Base-by-base conservation (phyloP, 2,329 filamentous ascomycete genomes). In the Escovopsis weberi region DNA sequence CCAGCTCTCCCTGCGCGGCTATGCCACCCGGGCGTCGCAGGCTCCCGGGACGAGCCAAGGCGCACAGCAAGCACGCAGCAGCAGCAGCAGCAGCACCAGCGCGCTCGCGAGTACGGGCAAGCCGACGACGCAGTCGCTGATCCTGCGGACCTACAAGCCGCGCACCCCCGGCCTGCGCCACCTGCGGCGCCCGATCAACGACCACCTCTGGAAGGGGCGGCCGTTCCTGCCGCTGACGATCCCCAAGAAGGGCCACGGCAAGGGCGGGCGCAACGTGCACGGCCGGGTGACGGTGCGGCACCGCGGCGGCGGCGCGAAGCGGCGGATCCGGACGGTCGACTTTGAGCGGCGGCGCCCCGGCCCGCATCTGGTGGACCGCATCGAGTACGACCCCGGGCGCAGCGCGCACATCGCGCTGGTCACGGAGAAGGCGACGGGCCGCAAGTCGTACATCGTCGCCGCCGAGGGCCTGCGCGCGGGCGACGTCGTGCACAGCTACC, bases 161-260 rank as follows among this genome's bases (percentile, higher is more conserved):
- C 80, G 86, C 54, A 95, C 91, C 1, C 89, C 89, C 11, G 91
- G 91, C 73, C 64, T 94, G 45, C 80, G 91, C 55, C 91, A 98
- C 74, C 69, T 98, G 50, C 83, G 82, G 61, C 78, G 91, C 37
- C 87, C 91, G 12, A 81, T 95, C 64, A 96, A 96, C 64, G 87
- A 95, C 56, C 91, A 98, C 62, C 68, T 98, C 38, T 96, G 86
- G 86, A 95, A 94, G 65, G 91, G 91, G 45, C 74, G 87, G 44
- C 85, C 91, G 1, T 79, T 82, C 51, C 70, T 85, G 32, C 77
- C 80, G 40, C 72, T 98, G 61, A 98, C 93, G 10, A 85, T 86
- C 55, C 78, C 87, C 33, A 94, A 95, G 62, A 89, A 89, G 61
- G 91, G 91, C 12, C 87, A 94, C 54, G 80, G 77, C 41, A 91